Evolutionary conservation across 495 filamentous ascomycete genomes (phyloP).

Genomic region (Penicillium pancosmium): DNA sequence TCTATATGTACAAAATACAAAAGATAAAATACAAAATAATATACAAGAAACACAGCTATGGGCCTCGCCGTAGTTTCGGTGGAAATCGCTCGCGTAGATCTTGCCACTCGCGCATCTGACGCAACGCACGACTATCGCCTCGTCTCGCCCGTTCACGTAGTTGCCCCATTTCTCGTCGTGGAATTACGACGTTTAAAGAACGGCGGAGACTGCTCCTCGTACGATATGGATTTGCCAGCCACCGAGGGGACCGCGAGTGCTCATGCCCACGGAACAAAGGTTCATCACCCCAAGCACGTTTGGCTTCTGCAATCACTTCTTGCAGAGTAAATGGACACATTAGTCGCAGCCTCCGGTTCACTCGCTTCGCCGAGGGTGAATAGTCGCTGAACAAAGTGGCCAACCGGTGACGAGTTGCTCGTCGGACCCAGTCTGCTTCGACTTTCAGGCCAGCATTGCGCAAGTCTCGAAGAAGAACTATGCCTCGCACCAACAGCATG

Average conservation of each 20-base stretch:
- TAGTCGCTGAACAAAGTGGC: constrained; percentile 49
- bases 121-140: constrained; percentile 1
- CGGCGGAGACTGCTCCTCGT: constrained; percentile 19
- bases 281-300: constrained; percentile 39
- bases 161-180: constrained; percentile 6
- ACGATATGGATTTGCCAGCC: constrained; percentile 31
- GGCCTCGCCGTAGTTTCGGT: background rate
- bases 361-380: constrained; percentile 28
- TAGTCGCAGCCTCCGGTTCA: constrained; percentile 41
- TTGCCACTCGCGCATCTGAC: constrained; percentile 4
- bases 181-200: constrained; percentile 10
- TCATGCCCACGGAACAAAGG: constrained; percentile 30
- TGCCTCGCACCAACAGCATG: constrained; percentile 51
- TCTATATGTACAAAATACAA: background rate
- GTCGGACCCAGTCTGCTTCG: constrained; percentile 32
- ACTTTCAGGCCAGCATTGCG: constrained; percentile 50
- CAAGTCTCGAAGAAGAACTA: constrained; percentile 54
- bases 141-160: background rate
- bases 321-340: constrained; percentile 38
- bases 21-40: background rate
- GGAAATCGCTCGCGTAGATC: background rate
- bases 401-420: constrained; percentile 52
- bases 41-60: constrained; percentile 4
- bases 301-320: constrained; percentile 34
- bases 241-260: constrained; percentile 7